Conservation (phyloP, 257 asterid species). For the Parsonsia alboflavescens region DNA sequence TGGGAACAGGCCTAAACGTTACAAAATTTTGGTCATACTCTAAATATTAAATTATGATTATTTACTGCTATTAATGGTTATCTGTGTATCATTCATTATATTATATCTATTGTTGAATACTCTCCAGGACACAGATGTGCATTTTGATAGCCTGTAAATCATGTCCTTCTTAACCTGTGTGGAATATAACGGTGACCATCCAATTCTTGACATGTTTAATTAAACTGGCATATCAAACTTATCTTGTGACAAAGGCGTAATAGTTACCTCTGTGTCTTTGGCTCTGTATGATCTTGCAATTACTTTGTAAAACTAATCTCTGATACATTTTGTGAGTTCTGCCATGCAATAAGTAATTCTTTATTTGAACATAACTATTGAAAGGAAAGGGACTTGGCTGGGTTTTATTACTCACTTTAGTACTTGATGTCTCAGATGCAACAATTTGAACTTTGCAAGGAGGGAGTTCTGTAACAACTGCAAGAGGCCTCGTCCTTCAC, state of each 20-base stretch:
- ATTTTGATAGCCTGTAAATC: not conserved
- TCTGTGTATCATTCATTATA: not conserved
- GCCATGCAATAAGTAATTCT: not conserved
- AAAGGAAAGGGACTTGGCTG: not conserved
- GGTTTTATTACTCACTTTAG: slow-evolving; percentile 5
- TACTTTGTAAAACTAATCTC: not conserved
- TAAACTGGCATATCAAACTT: not conserved
- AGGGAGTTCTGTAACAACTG: slow-evolving; percentile 88
- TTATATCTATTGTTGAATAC: not conserved
- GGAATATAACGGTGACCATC: not conserved
- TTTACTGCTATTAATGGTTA: not conserved
- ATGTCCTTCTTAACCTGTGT: not conserved
- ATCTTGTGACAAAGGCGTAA: not conserved
- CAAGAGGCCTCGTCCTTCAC: slow-evolving; percentile 59
- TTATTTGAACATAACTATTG: slow-evolving; percentile 10
- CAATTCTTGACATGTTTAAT: not conserved
- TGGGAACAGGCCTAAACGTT: not conserved
- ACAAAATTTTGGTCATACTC: slow-evolving; percentile 1
- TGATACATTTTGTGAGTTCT: not conserved
- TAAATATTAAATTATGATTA: not conserved
- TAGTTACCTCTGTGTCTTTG: not conserved
- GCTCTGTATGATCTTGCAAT: not conserved
- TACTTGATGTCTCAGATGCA: slow-evolving; percentile 48
- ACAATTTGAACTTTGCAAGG: slow-evolving; percentile 85
- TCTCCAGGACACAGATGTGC: not conserved